Base-by-base conservation (phyloP, 164 flowering plant species). In the Vitis rupestris region DNA sequence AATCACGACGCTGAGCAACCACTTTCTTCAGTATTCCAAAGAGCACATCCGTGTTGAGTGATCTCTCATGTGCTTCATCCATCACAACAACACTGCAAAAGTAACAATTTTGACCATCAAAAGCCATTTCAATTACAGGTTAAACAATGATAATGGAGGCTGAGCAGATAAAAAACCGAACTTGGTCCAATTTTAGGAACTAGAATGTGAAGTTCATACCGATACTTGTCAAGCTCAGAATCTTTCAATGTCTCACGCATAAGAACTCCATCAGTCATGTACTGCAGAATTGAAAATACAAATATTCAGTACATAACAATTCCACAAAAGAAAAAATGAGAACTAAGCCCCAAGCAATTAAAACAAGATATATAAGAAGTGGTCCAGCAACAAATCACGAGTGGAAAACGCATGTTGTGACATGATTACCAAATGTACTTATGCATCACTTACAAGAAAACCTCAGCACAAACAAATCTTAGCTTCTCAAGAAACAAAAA, bases 11-110 rank as follows among this genome's bases (percentile, higher is more conserved):
- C 31, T 78, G 85, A 6, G 94, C 97, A 65, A 96, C 98, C 69
- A 96, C 98, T 69, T 93, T 93, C 74, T 96, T 96, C 69, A 96
- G 80, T 63, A 96, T 96, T 50, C 99, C 99, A 79, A 93, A 96
- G 12, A 96, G 82, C 15, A 96, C 99, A 78, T 96, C 99, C 27
- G 99, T 93, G 82, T 74, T 93, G 3, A 96, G 81, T 10, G 99
- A 96, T 74, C 99, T 84, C 82, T 96, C 99, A 71, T 96, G 99
- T 47, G 99, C 99, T 81, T 96, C 99, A 68, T 96, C 99, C 99
- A 96, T 93, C 59, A 96, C 89, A 71, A 96, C 49, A 8, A 93
- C 90, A 65, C 99, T 95, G 86, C 64, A 84, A 56, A 64, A 64
- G 66, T 50, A n/a, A 66, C 8, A 71, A 56, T 37, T 6, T 37